A percentile compares a stretch with the other conserved stretches of the same genome.
Conservation (phyloP, 257 asterid genomes). For the Scutellaria minor region DNA sequence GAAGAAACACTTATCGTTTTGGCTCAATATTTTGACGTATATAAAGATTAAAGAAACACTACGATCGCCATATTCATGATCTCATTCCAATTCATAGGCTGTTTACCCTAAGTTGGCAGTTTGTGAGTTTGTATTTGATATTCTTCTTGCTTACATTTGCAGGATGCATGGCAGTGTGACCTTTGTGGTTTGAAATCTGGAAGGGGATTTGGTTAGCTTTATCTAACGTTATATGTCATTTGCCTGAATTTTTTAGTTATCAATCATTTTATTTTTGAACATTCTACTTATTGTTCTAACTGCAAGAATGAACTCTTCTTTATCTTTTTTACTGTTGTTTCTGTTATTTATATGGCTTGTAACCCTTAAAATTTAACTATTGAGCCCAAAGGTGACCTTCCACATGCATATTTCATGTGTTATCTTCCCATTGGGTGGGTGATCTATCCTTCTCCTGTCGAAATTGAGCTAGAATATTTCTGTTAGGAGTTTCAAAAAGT, state of each 20-base stretch:
- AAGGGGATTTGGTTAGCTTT: slow-evolving; percentile 92
- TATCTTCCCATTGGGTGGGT: slow-evolving; percentile 1
- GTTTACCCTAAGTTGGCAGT: slow-evolving; percentile 3
- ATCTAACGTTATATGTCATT: slow-evolving; percentile 11
- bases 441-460: neutral
- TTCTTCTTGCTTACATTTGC: slow-evolving; percentile 40
- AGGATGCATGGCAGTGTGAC: slow-evolving; percentile 99
- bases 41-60: neutral
- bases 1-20: neutral
- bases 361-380: neutral
- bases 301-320: neutral
- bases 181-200: slow-evolving; percentile 97
- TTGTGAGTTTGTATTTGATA: slow-evolving; percentile 17
- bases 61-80: slow-evolving; percentile 11
- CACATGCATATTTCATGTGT: neutral
- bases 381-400: slow-evolving; percentile 21
- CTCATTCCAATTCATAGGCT: slow-evolving; percentile 3
- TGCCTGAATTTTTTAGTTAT: slow-evolving; percentile 20
- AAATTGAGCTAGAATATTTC: slow-evolving; percentile 2
- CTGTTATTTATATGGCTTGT: slow-evolving; percentile 4
- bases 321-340: neutral
- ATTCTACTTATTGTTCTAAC: slow-evolving; percentile 20
- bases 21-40: slow-evolving; percentile 1
- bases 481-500: neutral
- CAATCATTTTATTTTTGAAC: slow-evolving; percentile 11